phyloP scores from a whole-genome alignment of 305 asterid genomes.

The Rubia balearica region DNA sequence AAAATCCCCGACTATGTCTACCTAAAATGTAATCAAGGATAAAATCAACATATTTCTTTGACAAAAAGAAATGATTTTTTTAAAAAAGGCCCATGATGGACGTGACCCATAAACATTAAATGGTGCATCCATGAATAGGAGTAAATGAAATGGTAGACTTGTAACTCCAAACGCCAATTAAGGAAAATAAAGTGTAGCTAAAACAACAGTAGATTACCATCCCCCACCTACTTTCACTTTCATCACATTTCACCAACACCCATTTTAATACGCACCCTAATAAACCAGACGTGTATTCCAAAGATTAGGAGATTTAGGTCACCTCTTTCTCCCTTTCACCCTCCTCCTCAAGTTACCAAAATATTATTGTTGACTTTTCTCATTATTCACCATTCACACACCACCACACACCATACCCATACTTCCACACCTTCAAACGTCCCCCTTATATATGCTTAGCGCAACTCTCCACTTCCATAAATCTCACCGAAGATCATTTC shows the following conservation, averaged over 20 bases:
- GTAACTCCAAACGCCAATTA: not conserved
- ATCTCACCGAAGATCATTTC: not conserved
- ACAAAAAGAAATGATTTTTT: not conserved
- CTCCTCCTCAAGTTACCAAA: slow-evolving; percentile 6
- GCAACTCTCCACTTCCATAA: not conserved
- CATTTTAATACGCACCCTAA: not conserved
- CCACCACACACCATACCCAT: not conserved
- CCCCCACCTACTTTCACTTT: slow-evolving; percentile 39
- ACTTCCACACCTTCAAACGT: not conserved
- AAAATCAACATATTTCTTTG: no score
- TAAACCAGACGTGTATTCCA: slow-evolving; percentile 35
- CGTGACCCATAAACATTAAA: not conserved
- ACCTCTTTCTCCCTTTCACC: slow-evolving; percentile 32
- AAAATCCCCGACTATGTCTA: no score
- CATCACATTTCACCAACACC: slow-evolving; percentile 17
- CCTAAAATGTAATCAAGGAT: no score
- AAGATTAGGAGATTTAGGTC: slow-evolving; percentile 66
- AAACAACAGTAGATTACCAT: slow-evolving; percentile 52
- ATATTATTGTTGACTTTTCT: not conserved
- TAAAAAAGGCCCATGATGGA: not conserved
- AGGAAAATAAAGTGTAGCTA: slow-evolving; percentile 4
- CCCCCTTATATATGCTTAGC: not conserved
- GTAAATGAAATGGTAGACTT: not conserved
- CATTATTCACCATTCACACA: no score
- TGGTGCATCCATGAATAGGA: not conserved